Evolutionary conservation across 169 alveolate genomes (phyloP).

Genomic region (Cryptosporidium xiaoi): DNA sequence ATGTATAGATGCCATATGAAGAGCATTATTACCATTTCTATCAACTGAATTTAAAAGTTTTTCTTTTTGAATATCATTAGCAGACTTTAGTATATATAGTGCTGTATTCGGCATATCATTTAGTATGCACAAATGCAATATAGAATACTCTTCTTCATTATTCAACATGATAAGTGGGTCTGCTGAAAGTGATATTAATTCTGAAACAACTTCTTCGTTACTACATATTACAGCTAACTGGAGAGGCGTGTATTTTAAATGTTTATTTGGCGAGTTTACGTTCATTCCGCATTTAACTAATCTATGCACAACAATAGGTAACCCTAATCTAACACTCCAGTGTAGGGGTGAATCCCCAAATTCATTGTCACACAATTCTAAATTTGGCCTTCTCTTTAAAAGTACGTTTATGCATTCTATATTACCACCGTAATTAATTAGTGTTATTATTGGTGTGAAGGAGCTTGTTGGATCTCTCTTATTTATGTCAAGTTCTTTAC

Average conservation of each 20-base stretch:
- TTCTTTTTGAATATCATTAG: conserved; percentile 32
- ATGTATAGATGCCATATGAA: conserved; percentile 47
- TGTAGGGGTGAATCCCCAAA: conserved; percentile 68
- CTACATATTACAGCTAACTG: conserved; percentile 17
- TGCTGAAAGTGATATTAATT: conserved; percentile 45
- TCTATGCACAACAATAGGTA: conserved; percentile 55
- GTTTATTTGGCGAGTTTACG: conserved; percentile 8
- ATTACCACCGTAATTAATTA: conserved; percentile 58
- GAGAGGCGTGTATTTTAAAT: conserved; percentile 39
- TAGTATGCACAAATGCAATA: conserved; percentile 35
- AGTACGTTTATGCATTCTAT: conserved; percentile 53
- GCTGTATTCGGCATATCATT: conserved; percentile 49
- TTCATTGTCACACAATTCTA: conserved; percentile 35
- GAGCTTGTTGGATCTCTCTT: conserved; percentile 40
- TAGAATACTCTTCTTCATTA: conserved; percentile 26
- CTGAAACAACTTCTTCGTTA: conserved; percentile 37
- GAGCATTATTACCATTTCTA: conserved; percentile 43
- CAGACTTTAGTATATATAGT: conserved; percentile 29
- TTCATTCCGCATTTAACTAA: conserved; percentile 45
- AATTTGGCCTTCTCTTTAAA: conserved; percentile 58
- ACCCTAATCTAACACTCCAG: conserved; percentile 53
- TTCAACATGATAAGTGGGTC: conserved; percentile 11
- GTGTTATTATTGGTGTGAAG: conserved; percentile 62
- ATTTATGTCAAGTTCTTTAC: conserved; percentile 41
- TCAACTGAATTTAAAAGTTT: conserved; percentile 13